Conservation (phyloP, 1,284 basidiomycete species). For the Wallemia mellicola region DNA sequence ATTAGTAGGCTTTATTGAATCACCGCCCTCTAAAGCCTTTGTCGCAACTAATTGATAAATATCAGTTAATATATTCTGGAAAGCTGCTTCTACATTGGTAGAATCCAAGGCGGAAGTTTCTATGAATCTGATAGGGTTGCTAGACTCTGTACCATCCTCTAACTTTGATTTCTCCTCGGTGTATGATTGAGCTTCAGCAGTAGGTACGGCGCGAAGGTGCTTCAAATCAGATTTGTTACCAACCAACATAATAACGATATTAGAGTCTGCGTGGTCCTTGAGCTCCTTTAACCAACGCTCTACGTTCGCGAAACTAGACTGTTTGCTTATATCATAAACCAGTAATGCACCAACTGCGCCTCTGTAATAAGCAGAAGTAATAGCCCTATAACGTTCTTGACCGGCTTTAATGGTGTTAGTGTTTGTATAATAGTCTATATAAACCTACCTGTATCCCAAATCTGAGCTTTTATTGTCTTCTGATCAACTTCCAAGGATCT, state of each 20-base stretch:
- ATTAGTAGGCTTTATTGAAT: constrained; percentile 33
- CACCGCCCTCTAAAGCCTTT: constrained; percentile 50
- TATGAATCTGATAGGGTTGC: constrained; percentile 28
- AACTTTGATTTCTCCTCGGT: constrained; percentile 9
- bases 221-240: constrained; percentile 82
- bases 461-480: constrained; percentile 96
- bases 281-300: constrained; percentile 96
- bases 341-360: constrained; percentile 43
- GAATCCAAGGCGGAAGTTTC: constrained; percentile 99
- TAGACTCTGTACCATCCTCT: background rate
- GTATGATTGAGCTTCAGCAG: constrained; percentile 24
- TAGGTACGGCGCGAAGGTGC: constrained; percentile 80
- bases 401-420: constrained; percentile 29
- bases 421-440: background rate
- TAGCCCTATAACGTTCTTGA: constrained; percentile 93
- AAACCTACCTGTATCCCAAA: constrained; percentile 81
- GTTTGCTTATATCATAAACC: constrained; percentile 28
- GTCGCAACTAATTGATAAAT: constrained; percentile 84
- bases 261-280: constrained; percentile 24
- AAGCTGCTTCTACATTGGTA: constrained; percentile 84
- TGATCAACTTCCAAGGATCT: constrained; percentile 78
- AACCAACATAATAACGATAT: constrained; percentile 22
- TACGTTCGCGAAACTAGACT: constrained; percentile 82
- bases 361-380: constrained; percentile 41
- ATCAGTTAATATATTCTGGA: constrained; percentile 89